Evolutionary conservation across 2,329 filamentous ascomycete genomes (phyloP), one percentile per base, ranked within the genome.

Genomic region (Ophiostoma triangulosporum): DNA sequence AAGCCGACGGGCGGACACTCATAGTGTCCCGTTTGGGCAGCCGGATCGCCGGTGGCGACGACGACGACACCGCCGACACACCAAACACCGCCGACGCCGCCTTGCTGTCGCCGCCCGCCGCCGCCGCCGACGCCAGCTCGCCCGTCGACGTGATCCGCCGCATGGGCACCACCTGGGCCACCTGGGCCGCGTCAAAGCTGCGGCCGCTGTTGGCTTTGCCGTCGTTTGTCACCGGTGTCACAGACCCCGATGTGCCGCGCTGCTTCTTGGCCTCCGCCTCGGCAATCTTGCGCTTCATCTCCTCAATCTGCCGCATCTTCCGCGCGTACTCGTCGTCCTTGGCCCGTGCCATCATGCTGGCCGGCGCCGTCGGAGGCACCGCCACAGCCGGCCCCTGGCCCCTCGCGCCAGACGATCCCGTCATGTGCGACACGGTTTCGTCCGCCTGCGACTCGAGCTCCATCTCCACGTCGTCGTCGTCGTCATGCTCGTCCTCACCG

Each of bases 381-480:
- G 62, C 63, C 32, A 57, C n/a, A n/a, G n/a, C n/a, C n/a, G n/a
- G n/a, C n/a, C n/a, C n/a, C n/a, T n/a, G n/a, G n/a, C n/a, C n/a
- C 7, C 20, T 24, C 9, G 9, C 17, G n/a, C 15, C 31, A 12
- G 27, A 31, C 12, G 46, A 35, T 3, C 14, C 20, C 9, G 15
- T 11, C 1, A 46, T 24, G 6, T 11, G 43, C 6, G 24, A 22
- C n/a, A 48, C 29, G 1, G 48, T 20, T 12, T 69, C 69, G 22
- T 75, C 72, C 27, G 67, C 69, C 9, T 72, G 73, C 48, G 75
- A 79, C 26, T 79, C 79, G 24, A 84, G 73, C 32, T 86, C 83
- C 80, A 84, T 85, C 54, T 81, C 81, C 48, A 81, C 74, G 58
- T 82, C 78, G 50, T 80, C 76, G 35, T 77, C 78, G 50, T 80